Conservation (phyloP, 2,329 filamentous ascomycete species). For the Pseudophaeomoniella oleicola region DNA sequence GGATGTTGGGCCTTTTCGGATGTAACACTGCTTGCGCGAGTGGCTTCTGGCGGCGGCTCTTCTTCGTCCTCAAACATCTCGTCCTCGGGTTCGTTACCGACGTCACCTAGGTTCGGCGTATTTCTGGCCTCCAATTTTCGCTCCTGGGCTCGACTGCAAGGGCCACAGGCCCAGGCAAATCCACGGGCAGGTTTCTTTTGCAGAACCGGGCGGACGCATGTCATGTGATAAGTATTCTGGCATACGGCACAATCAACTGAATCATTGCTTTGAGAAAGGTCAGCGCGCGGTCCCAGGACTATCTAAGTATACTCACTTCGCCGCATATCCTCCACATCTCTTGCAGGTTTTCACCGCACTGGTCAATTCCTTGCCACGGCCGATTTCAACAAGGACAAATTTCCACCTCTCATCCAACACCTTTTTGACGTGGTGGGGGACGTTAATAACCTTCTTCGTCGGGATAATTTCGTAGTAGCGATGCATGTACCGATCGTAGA, state of each 20-base stretch:
- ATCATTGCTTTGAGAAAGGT: constrained; percentile 50
- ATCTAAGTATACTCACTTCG: constrained; percentile 48
- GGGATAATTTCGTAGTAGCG: constrained; percentile 96
- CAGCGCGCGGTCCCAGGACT: constrained; percentile 6
- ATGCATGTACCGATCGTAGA: constrained; percentile 96
- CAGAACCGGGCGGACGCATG: constrained; percentile 81
- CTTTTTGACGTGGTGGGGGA: constrained; percentile 87
- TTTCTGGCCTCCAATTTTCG: constrained; percentile 79
- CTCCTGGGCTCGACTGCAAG: constrained; percentile 92
- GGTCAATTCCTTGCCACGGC: constrained; percentile 85
- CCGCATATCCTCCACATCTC: constrained; percentile 79
- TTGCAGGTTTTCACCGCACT: constrained; percentile 94
- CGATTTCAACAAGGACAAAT: constrained; percentile 86
- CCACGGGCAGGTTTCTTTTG: constrained; percentile 93
- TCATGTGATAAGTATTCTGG: constrained; percentile 93
- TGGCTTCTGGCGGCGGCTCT: constrained; percentile 48
- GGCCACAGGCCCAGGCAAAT: constrained; percentile 94
- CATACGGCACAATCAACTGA: constrained; percentile 97
- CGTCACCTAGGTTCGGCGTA: constrained; percentile 54
- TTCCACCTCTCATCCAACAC: constrained; percentile 94
- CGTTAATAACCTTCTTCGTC: constrained; percentile 83
- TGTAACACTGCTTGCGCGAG: constrained; percentile 13
- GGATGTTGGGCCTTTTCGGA: constrained; percentile 42
- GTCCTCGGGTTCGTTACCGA: constrained; percentile 40
- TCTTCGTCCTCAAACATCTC: constrained; percentile 52